A percentile compares a stretch with the other conserved stretches of the same genome.
These are phyloP conservation scores for Vitis cinerea DNA, from an alignment of 164 flowering plant species.

Conservation along the genomic window DNA sequence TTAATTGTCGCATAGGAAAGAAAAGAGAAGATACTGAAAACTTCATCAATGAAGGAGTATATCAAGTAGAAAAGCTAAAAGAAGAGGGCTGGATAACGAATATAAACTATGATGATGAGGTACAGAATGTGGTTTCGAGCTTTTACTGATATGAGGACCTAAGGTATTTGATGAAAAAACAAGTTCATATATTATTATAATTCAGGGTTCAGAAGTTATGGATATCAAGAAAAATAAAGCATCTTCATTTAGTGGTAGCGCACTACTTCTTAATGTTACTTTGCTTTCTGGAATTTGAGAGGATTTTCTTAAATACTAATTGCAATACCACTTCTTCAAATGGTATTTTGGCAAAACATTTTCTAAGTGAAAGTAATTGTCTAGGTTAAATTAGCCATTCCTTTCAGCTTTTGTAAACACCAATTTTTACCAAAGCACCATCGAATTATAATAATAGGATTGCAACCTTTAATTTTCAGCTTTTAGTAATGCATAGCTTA, in stretches of 20 bases:
- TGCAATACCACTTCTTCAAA: neutral
- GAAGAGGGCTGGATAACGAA: conserved; percentile 81
- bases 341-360: neutral
- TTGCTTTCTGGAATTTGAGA: neutral
- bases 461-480: neutral
- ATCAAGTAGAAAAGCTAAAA: conserved; percentile 72
- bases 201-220: neutral
- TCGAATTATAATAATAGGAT: neutral
- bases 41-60: conserved; percentile 83
- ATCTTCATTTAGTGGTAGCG: neutral
- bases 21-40: conserved; percentile 68
- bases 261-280: neutral
- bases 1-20: conserved; percentile 50
- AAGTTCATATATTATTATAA: neutral
- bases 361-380: neutral
- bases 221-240: neutral
- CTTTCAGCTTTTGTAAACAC: too few species aligned
- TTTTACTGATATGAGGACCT: neutral
- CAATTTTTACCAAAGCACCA: too few species aligned
- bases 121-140: conserved; percentile 17
- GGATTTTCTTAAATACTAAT: neutral
- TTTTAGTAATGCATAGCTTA: neutral
- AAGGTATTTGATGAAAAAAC: neutral
- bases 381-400: too few species aligned
- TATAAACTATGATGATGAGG: conserved; percentile 89